Percentiles rank a stretch among this genome's conserved stretches.
Evolutionary conservation across 768 basidiomycete genomes (phyloP).

Genomic region (Leccinum truebloodii): DNA sequence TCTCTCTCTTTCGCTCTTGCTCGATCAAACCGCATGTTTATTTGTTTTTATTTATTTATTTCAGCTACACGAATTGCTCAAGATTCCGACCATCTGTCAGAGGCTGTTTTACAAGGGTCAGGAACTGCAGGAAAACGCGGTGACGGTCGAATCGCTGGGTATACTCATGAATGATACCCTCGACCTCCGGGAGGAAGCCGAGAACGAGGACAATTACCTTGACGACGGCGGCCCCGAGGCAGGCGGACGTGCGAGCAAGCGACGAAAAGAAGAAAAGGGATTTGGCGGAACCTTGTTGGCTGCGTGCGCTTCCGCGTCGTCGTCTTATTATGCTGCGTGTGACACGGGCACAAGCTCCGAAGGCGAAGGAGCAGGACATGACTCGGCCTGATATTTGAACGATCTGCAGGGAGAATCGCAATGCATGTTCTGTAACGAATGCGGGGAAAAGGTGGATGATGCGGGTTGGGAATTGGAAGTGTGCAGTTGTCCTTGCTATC

Average conservation of each 20-base stretch:
- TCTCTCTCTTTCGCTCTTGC: background rate
- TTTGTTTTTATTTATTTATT: background rate
- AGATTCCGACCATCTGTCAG: slow-evolving; percentile 77
- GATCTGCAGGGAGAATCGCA: slow-evolving; percentile 51
- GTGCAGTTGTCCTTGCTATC: slow-evolving; percentile 27
- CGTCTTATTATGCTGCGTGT: slow-evolving; percentile 24
- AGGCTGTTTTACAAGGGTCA: slow-evolving; percentile 59
- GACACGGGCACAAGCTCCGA: slow-evolving; percentile 38
- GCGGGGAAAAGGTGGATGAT: slow-evolving; percentile 37
- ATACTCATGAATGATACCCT: slow-evolving; percentile 63
- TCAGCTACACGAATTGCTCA: slow-evolving; percentile 62
- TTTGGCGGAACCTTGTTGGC: slow-evolving; percentile 76
- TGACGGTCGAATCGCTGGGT: slow-evolving; percentile 52
- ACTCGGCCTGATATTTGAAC: slow-evolving; percentile 45
- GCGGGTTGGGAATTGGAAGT: slow-evolving; percentile 10
- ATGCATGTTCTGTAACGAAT: slow-evolving; percentile 46
- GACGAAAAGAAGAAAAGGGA: slow-evolving; percentile 58
- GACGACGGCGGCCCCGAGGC: slow-evolving; percentile 43
- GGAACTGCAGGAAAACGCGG: slow-evolving; percentile 65
- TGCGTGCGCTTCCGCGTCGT: slow-evolving; percentile 30
- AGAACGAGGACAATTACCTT: slow-evolving; percentile 52
- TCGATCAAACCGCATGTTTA: slow-evolving; percentile 1
- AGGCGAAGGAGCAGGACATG: slow-evolving; percentile 23
- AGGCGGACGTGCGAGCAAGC: slow-evolving; percentile 40
- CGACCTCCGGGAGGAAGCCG: slow-evolving; percentile 63